A percentile compares a stretch with the other conserved stretches of the same genome.
These are phyloP conservation scores for Malassezia pachydermatis DNA, from an alignment of 1,284 basidiomycete genomes.

Conservation along the genomic window DNA sequence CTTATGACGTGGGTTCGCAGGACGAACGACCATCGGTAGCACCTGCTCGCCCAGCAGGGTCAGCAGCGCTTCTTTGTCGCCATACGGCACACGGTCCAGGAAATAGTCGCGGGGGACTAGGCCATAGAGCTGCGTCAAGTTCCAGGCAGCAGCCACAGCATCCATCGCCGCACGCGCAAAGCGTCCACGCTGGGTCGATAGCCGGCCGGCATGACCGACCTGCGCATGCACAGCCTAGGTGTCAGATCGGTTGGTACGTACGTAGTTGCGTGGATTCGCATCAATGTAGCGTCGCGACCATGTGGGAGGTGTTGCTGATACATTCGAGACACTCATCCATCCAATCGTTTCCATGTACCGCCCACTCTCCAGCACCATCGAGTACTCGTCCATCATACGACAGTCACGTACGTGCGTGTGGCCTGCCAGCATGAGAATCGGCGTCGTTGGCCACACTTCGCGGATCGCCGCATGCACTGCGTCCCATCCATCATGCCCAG, in stretches of 20 bases:
- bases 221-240: constrained; percentile 22
- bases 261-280: constrained; percentile 50
- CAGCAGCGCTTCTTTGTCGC: constrained; percentile 30
- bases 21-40: constrained; percentile 39
- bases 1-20: constrained; percentile 25
- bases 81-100: constrained; percentile 32
- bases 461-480: constrained; percentile 34
- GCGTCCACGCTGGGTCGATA: constrained; percentile 36
- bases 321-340: constrained; percentile 26
- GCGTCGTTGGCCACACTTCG: constrained; percentile 31
- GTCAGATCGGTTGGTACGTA: background rate
- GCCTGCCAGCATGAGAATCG: constrained; percentile 38
- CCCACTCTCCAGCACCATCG: constrained; percentile 41
- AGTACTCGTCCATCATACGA: constrained; percentile 29
- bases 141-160: constrained; percentile 34
- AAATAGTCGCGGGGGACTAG: constrained; percentile 44
- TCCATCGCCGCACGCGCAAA: constrained; percentile 36
- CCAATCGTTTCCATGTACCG: constrained; percentile 37
- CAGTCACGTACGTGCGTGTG: constrained; percentile 46
- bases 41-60: constrained; percentile 32
- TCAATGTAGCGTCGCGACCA: constrained; percentile 51
- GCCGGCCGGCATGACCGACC: constrained; percentile 20
- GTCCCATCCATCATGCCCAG: constrained; percentile 30
- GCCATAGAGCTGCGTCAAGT: constrained; percentile 35
- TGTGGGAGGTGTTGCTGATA: constrained; percentile 31